Percentiles rank a stretch among this genome's conserved stretches.
These are phyloP conservation scores for Calonectria crousiana DNA, from an alignment of 2,329 filamentous ascomycete genomes.

Conservation along the genomic window DNA sequence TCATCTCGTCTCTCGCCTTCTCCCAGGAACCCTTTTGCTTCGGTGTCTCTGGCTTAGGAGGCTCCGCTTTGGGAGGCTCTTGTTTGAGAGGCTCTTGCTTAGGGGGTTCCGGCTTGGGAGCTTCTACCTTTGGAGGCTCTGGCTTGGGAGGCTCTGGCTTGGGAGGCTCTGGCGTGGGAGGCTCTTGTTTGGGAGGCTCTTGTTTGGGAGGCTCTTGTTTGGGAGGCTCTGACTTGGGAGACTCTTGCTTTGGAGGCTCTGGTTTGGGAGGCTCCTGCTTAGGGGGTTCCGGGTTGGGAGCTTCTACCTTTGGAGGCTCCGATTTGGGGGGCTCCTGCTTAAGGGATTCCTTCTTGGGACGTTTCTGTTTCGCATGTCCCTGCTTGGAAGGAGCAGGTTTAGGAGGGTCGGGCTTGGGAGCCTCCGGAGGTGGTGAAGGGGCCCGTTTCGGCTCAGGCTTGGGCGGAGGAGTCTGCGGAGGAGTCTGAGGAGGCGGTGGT, in stretches of 20 bases:
- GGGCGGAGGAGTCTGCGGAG: constrained; percentile 21
- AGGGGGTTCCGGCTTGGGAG: neutral
- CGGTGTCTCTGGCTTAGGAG: constrained; percentile 45
- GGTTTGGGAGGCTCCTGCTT: constrained; percentile 43
- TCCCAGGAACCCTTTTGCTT: constrained; percentile 70
- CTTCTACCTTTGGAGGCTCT: neutral
- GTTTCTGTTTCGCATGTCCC: no score
- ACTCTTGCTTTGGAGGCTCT: constrained; percentile 52
- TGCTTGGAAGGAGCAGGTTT: no score
- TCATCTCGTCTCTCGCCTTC: constrained; percentile 76
- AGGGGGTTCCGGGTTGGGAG: constrained; percentile 10
- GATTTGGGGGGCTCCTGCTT: neutral
- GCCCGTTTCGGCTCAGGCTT: neutral
- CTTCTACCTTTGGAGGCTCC: neutral
- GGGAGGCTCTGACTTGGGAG: neutral
- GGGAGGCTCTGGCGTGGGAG: neutral
- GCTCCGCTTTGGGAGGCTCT: constrained; percentile 38
- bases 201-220: neutral
- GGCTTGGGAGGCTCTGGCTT: neutral
- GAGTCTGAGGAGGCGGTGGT: constrained; percentile 35
- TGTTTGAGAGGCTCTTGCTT: constrained; percentile 1
- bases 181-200: neutral
- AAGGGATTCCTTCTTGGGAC: neutral
- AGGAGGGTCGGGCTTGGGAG: neutral
- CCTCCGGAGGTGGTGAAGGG: constrained; percentile 2